Evolutionary conservation across 1,284 basidiomycete species (phyloP), one percentile per base, ranked within the genome.

Genomic region (Trichosporon ovoides): DNA sequence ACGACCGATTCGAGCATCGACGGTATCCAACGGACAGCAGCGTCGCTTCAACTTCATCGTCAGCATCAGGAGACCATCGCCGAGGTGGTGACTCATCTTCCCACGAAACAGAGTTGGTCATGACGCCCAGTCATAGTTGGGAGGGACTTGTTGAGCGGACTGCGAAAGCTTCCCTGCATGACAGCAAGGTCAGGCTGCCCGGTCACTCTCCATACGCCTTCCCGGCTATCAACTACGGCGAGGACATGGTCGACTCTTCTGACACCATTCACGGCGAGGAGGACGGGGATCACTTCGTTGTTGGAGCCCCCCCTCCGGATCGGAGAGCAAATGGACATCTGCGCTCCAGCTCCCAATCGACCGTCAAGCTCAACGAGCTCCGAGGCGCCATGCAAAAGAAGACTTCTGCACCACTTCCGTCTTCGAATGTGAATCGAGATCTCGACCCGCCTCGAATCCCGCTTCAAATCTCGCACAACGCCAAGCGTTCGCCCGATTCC

Each of bases 41-140:
- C 57, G 66, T 72, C 16, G 67, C 66, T 0, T 76, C 75, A 10
- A 62, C 58, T 18, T 72, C 71, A 2, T 66, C 66, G 40, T 68
- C 68, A 5, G 38, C 60, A 0, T 60, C 57, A 22, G 48, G 53
- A 16, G 51, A 37, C 7, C 52, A 43, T 18, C 28, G 16, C 16
- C 57, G 65, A 24, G 66, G 60, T 5, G 66, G 59, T 2, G 59
- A 53, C 6, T 65, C 65, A 22, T 34, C 38, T 13, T 68, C 67
- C 2, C 59, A 60, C n/a, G 70, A 73, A 46, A 57, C 51, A 18
- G 73, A 75, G 57, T 62, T 72, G 48, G 69, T 77, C 34, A 68
- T 77, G 51, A 78, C 76, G 3, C 76, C 76, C 7, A 69, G 66
- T 56, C 68, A 68, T 51, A 75, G 73, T 59, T 71, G 68, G 59